Evolutionary conservation across 306 rosid genomes (phyloP).

Genomic region (Corylus avellana): DNA sequence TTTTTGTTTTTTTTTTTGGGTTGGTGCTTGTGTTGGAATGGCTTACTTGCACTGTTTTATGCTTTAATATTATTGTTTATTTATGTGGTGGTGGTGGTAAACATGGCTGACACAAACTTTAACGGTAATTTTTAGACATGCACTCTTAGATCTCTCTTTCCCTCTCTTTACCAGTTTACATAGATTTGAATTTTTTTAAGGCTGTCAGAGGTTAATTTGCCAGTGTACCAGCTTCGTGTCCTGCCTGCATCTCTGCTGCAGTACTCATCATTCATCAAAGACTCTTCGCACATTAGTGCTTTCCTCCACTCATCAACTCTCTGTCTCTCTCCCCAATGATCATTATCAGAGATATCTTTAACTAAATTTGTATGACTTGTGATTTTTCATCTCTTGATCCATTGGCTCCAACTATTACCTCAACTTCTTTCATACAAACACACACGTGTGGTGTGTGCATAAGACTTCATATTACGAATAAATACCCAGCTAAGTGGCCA

Average conservation of each 20-base stretch:
- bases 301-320: conserved; percentile 3
- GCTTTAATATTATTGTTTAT: no score
- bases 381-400: not conserved
- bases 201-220: not conserved
- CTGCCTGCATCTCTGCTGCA: not conserved
- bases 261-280: not conserved
- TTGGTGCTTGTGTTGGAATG: no score
- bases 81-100: no score
- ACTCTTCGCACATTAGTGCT: not conserved
- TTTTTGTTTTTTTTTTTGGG: no score
- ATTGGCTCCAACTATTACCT: not conserved
- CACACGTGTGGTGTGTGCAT: conserved; percentile 37
- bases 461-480: conserved; percentile 23
- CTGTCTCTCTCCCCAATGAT: conserved; percentile 3
- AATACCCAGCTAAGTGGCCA: conserved; percentile 24
- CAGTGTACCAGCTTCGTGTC: not conserved
- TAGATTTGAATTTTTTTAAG: conserved; percentile 9
- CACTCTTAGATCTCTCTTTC: not conserved
- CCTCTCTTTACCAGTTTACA: conserved; percentile 10
- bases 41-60: no score
- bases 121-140: not conserved
- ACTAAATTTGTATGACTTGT: not conserved
- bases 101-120: no score
- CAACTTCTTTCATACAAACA: conserved; percentile 7
- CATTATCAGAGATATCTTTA: conserved; percentile 5